These are phyloP conservation scores for Candida sonorensis DNA, from an alignment of 805 yeast genomes.

Conservation along the genomic window DNA sequence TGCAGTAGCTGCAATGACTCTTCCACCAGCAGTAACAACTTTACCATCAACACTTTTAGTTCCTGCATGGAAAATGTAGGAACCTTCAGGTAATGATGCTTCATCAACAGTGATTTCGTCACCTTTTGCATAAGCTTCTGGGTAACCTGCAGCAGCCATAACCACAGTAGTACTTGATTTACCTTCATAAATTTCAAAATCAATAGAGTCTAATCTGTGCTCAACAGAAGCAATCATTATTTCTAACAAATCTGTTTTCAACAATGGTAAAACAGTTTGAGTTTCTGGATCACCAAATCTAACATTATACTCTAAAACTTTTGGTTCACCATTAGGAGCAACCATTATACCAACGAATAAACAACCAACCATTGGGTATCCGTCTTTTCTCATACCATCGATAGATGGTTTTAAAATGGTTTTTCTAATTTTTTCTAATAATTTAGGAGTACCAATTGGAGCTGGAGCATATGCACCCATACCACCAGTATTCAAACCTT, in stretches of 20 bases:
- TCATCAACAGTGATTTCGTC: conserved; percentile 63
- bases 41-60: conserved; percentile 55
- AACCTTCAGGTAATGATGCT: conserved; percentile 44
- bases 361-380: conserved; percentile 92
- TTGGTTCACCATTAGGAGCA: conserved; percentile 74
- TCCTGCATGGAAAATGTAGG: conserved; percentile 93
- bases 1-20: conserved; percentile 94
- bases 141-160: conserved; percentile 96
- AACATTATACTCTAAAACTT: conserved; percentile 93
- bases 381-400: conserved; percentile 94
- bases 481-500: conserved; percentile 97
- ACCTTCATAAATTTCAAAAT: conserved; percentile 42
- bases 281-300: conserved; percentile 99
- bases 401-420: conserved; percentile 85
- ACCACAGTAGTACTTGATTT: conserved; percentile 88
- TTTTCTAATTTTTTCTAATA: conserved; percentile 63
- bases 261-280: conserved; percentile 87
- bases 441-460: conserved; percentile 78
- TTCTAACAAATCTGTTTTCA: conserved; percentile 89
- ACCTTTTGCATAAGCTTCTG: conserved; percentile 79
- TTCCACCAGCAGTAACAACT: conserved; percentile 85
- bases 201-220: conserved; percentile 83
- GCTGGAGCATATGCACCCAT: conserved; percentile 99
- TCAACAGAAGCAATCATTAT: conserved; percentile 91
- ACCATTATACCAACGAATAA: conserved; percentile 94